Evolutionary conservation across 2,329 filamentous ascomycete genomes (phyloP).

Genomic region (Alternaria brassicae): DNA sequence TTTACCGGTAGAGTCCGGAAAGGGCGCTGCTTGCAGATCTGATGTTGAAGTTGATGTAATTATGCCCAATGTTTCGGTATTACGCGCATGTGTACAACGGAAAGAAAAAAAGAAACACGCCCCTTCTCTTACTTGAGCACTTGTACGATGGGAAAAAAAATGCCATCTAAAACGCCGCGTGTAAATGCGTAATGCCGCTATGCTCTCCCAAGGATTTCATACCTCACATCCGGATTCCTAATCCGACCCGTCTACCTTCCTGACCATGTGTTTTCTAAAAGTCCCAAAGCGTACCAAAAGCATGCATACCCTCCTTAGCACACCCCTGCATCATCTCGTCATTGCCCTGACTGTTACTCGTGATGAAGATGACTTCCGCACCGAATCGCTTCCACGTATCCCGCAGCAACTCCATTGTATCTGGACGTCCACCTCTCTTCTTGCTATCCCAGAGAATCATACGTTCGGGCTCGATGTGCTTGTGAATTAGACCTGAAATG

Average conservation of each 20-base stretch:
- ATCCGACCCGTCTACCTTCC: not conserved
- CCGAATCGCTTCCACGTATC: conserved; percentile 45
- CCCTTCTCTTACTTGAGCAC: not conserved
- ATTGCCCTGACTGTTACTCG: conserved; percentile 46
- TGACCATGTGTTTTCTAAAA: conserved; percentile 24
- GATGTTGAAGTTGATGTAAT: not conserved
- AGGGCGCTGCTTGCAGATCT: not conserved
- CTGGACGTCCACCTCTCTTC: conserved; percentile 43
- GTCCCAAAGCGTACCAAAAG: conserved; percentile 48
- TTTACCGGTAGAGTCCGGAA: too few species aligned
- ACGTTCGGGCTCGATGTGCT: conserved; percentile 45
- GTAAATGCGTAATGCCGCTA: not conserved
- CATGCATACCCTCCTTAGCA: conserved; percentile 39
- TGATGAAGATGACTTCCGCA: conserved; percentile 49
- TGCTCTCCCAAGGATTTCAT: not conserved
- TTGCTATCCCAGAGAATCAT: conserved; percentile 50
- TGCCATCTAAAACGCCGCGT: not conserved
- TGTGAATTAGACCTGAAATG: conserved; percentile 41
- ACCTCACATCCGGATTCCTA: not conserved
- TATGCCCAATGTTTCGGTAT: not conserved
- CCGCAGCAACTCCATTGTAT: conserved; percentile 43
- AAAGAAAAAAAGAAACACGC: not conserved
- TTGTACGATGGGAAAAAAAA: not conserved
- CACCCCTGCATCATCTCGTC: conserved; percentile 51
- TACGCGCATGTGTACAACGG: not conserved